Evolutionary conservation across 2,329 filamentous ascomycete genomes (phyloP), one percentile per base, ranked within the genome.

Genomic region (Neurospora sp.): DNA sequence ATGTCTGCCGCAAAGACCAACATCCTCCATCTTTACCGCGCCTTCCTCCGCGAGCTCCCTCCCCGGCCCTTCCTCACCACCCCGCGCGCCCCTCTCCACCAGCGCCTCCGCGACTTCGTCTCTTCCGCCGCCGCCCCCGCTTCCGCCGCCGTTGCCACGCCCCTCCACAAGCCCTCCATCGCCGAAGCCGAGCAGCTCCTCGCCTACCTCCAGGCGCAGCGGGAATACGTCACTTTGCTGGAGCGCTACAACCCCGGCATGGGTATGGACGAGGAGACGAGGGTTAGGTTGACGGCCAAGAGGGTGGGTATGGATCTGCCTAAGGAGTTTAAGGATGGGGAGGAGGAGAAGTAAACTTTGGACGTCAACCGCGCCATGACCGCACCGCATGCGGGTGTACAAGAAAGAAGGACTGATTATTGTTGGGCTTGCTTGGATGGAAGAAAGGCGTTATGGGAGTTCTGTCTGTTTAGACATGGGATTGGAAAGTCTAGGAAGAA

Each of bases 231-330:
- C 36, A 90, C 88, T 17, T 82, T 98, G 62, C 80, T 98, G 43
- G 94, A 97, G 81, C 86, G 94, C 75, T 98, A 99, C 81, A 98
- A 98, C 80, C 93, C 93, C 0, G 93, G 94, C 19, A 93, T 96
- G 89, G 87, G 88, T 74, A 92, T 97, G 90, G 89, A 91, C 74
- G 90, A 89, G 78, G 89, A 96, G 81, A 94, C 98, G 83, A 86
- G 92, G 72, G 89, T 97, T 58, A 83, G 93, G 70, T 82, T 97
- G 82, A 91, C 92, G 69, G 96, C 96, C 9, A 84, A 93, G 80
- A 88, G 92, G 78, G 93, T 98, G 52, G 96, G 95, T 19, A 93
- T 97, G 91, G 87, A 97, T 80, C 78, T 98, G 80, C 95, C 95
- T 0, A 79, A 87, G 39, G 89, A 92, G 80, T 89, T 80, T 68